Conservation (phyloP, 306 rosid species). For the Cyamopsis tetragonoloba region DNA sequence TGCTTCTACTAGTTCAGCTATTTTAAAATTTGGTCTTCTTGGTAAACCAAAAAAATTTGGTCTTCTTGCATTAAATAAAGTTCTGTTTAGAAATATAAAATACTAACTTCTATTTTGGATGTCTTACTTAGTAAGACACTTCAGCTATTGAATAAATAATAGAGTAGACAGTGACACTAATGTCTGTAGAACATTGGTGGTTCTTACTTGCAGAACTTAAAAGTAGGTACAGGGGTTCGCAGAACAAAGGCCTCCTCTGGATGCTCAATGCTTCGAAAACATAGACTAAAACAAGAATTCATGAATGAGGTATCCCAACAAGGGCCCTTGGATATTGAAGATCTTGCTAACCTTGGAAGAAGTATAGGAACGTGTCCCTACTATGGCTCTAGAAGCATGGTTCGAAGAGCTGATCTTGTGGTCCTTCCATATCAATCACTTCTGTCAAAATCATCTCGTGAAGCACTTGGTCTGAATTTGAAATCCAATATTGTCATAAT, state of each 20-base stretch:
- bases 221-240: slow-evolving; percentile 45
- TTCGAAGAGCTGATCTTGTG: slow-evolving; percentile 75
- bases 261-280: slow-evolving; percentile 87
- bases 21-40: not conserved
- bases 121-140: not conserved
- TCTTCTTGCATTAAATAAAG: no score
- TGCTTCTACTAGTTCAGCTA: slow-evolving; percentile 7
- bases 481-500: slow-evolving; percentile 70
- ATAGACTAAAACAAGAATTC: slow-evolving; percentile 57
- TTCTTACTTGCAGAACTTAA: slow-evolving; percentile 53
- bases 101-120: slow-evolving; percentile 2
- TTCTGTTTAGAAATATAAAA: not conserved
- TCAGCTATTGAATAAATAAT: slow-evolving; percentile 6
- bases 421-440: slow-evolving; percentile 96
- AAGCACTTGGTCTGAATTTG: slow-evolving; percentile 85
- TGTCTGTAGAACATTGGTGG: slow-evolving; percentile 28
- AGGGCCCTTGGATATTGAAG: slow-evolving; percentile 91
- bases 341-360: slow-evolving; percentile 84
- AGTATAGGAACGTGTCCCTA: slow-evolving; percentile 82
- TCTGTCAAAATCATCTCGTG: slow-evolving; percentile 89
- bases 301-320: slow-evolving; percentile 60
- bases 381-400: slow-evolving; percentile 91
- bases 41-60: slow-evolving; percentile 4
- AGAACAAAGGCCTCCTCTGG: slow-evolving; percentile 81
- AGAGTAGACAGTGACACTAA: not conserved